These are phyloP conservation scores for Xylaria sp. DNA, from an alignment of 2,329 filamentous ascomycete species.

Conservation along the genomic window DNA sequence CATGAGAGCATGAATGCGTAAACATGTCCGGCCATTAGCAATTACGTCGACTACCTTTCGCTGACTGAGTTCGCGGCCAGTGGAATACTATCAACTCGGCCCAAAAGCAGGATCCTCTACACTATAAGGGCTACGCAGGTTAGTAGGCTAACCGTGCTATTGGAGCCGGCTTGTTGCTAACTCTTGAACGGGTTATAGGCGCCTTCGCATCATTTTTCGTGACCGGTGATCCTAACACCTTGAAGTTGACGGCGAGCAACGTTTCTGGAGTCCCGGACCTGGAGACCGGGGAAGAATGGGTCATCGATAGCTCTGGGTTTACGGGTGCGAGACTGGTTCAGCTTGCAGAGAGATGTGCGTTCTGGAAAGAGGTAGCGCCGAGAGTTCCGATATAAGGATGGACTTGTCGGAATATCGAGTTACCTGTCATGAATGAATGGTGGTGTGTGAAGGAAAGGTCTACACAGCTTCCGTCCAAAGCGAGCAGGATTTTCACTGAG, in stretches of 20 bases:
- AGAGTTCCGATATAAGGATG: constrained; percentile 58
- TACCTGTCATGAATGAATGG: neutral
- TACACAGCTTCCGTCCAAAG: no score
- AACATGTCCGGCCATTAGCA: neutral
- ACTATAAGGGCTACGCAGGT: constrained; percentile 64
- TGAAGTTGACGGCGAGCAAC: constrained; percentile 62
- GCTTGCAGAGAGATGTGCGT: constrained; percentile 61
- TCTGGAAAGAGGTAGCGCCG: constrained; percentile 62
- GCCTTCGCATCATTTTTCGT: constrained; percentile 70
- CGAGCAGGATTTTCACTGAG: no score
- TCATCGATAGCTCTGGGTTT: constrained; percentile 60
- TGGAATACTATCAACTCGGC: constrained; percentile 67
- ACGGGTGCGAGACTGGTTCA: constrained; percentile 51
- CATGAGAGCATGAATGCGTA: neutral
- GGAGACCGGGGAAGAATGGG: constrained; percentile 59
- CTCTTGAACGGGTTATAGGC: constrained; percentile 53
- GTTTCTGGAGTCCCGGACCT: constrained; percentile 59
- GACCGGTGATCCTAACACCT: constrained; percentile 67
- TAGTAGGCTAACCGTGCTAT: neutral
- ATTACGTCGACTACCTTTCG: neutral
- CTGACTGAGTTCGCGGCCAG: constrained; percentile 47
- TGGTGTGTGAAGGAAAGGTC: neutral
- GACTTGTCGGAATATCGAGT: neutral
- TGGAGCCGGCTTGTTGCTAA: neutral
- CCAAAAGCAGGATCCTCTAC: constrained; percentile 62